Base-by-base conservation (phyloP, 192 early-diverging fungal genomes). In the Phycomyces blakesleeanus region DNA sequence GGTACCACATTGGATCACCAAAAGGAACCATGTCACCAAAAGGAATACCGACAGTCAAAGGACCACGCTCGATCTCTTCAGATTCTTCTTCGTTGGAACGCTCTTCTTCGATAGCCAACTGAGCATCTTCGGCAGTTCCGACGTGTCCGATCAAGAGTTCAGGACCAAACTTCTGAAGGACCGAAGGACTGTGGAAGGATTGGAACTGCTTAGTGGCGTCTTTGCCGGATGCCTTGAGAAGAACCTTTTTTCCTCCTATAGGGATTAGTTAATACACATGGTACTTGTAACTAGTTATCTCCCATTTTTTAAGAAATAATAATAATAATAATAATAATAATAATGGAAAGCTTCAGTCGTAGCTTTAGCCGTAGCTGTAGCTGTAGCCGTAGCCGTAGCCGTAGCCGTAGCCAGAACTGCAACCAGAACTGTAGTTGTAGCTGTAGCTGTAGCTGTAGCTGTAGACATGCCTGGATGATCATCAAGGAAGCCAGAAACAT, bases 161-260 rank as follows among this genome's bases (percentile, higher is more conserved):
- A 24, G 89, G 78, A 0, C 80, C 81, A 41, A 77, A 85, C 68
- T 93, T 83, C 25, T 82, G 81, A 22, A 93, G 74, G 34, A 90
- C 71, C 34, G 76, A 67, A 20, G 77, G 66, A 67, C 82, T 86
- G 74, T 93, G 91, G 78, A 93, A 93, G 63, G 88, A 80, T 69
- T 90, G 83, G 65, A 92, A 93, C 74, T 92, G 90, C 75, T 88
- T 89, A 34, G 86, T 76, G 27, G 91, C 91, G 70, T 93, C 91
- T 15, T 73, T 81, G 50, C 91, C 91, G 16, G 87, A 86, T 25
- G 86, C 87, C 67, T 88, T 87, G 21, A 92, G 72, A n/a, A 92
- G 76, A 38, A 91, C 82, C 76, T 90, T 90, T 67, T 89, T 78
- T 55, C 74, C 75, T 51, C 79, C 79, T 40, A 49, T 40, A 34